Evolutionary conservation across 129 eudicot genomes (phyloP).

Genomic region (Solidago caesia): DNA sequence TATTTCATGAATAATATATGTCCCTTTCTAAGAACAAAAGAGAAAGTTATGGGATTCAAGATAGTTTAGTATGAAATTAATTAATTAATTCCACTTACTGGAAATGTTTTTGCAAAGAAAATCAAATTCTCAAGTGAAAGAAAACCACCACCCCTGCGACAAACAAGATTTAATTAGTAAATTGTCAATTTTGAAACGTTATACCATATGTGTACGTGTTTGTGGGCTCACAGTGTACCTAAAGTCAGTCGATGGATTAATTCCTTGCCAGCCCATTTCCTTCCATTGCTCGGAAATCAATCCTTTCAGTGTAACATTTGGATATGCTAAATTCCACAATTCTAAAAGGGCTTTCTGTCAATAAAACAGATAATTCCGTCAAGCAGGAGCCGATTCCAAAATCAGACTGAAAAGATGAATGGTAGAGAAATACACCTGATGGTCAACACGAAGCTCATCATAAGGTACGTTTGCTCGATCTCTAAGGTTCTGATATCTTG

Average conservation of each 20-base stretch:
- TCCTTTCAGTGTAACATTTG: slow-evolving; percentile 56
- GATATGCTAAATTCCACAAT: slow-evolving; percentile 65
- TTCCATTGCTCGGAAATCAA: slow-evolving; percentile 87
- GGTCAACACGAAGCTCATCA: slow-evolving; percentile 67
- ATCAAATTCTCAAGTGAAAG: slow-evolving; percentile 83
- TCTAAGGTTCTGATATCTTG: slow-evolving; percentile 58
- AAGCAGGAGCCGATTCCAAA: slow-evolving; percentile 17
- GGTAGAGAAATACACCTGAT: slow-evolving; percentile 47
- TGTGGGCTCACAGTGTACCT: slow-evolving; percentile 37
- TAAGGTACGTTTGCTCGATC: slow-evolving; percentile 57
- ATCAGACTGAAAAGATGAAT: neutral
- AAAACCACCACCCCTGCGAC: slow-evolving; percentile 68
- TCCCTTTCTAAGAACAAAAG: neutral
- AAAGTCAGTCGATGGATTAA: slow-evolving; percentile 81
- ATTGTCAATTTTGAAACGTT: neutral
- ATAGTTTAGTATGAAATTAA: slow-evolving; percentile 47
- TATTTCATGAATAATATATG: slow-evolving; percentile 5
- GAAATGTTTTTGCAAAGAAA: slow-evolving; percentile 58
- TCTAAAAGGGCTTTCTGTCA: slow-evolving; percentile 69
- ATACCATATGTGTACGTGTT: neutral
- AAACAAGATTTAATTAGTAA: neutral
- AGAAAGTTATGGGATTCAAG: neutral
- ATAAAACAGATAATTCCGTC: slow-evolving; percentile 18
- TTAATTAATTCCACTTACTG: slow-evolving; percentile 40
- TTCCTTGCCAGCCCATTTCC: slow-evolving; percentile 95